A percentile compares a stretch with the other conserved stretches of the same genome.
phyloP scores from a whole-genome alignment of 1,139 yeast species.

The Magnusiomyces suaveolens region DNA sequence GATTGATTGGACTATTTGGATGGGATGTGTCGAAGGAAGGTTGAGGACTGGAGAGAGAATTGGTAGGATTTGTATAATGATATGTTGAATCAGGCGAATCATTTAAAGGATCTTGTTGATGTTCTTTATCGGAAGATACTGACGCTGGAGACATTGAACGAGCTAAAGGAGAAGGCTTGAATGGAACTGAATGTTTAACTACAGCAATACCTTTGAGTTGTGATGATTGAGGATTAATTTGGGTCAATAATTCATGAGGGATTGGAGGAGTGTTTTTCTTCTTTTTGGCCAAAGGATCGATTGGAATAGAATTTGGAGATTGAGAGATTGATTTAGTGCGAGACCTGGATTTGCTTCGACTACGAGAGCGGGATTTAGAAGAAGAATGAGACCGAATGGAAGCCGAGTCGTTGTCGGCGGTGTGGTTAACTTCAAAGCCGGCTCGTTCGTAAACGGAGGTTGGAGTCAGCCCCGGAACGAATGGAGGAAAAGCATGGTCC shows the following conservation, averaged over 20 bases:
- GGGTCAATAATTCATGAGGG: not conserved
- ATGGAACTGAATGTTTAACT: not conserved
- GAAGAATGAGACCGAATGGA: not conserved
- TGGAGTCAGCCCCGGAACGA: conserved; percentile 26
- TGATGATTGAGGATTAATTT: no score
- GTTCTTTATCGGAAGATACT: conserved; percentile 51
- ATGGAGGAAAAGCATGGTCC: conserved; percentile 34
- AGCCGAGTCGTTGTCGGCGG: not conserved
- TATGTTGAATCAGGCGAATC: not conserved
- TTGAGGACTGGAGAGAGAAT: no score
- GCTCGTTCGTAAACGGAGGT: conserved; percentile 36
- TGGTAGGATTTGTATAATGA: no score
- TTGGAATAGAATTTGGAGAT: no score
- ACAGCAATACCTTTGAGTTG: conserved; percentile 58
- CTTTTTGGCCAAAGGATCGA: no score
- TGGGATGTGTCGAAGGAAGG: no score
- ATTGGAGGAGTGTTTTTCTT: not conserved
- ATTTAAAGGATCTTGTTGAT: no score
- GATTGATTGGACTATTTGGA: not conserved
- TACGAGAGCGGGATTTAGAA: not conserved
- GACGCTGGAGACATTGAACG: conserved; percentile 49
- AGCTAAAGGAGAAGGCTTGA: not conserved
- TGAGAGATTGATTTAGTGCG: no score
- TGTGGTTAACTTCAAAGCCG: conserved; percentile 32
- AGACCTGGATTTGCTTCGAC: no score